phyloP scores from a whole-genome alignment of 179 eudicot species.

The Beta lomatogona region DNA sequence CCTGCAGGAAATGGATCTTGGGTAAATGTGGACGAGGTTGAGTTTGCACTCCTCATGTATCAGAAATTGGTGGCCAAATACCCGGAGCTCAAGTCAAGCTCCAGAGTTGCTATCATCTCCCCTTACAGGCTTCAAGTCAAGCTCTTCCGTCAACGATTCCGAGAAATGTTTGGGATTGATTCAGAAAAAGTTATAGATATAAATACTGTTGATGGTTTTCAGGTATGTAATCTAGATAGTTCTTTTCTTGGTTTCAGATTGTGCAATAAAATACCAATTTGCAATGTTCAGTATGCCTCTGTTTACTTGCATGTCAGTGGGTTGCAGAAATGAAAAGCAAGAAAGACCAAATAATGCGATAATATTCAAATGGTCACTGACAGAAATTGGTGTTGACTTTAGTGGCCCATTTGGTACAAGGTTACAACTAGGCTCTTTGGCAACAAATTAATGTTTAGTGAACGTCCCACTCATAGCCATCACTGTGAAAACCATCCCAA shows the following conservation, averaged over 20 bases:
- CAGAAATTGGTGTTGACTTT: not conserved
- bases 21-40: constrained; percentile 85
- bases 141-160: constrained; percentile 64
- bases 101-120: constrained; percentile 82
- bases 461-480: not conserved
- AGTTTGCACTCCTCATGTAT: constrained; percentile 79
- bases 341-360: not conserved
- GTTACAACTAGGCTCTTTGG: not conserved
- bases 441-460: not conserved
- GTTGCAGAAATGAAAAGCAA: not conserved
- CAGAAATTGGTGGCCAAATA: constrained; percentile 63
- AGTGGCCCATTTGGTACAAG: not conserved
- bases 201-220: constrained; percentile 95
- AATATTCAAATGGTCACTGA: not conserved
- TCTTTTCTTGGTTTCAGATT: not conserved
- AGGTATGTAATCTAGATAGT: constrained; percentile 41
- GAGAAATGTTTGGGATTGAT: constrained; percentile 63
- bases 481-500: not conserved
- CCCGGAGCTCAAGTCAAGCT: constrained; percentile 84
- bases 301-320: not conserved
- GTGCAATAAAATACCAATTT: not conserved
- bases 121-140: constrained; percentile 85
- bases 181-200: constrained; percentile 83
- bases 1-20: constrained; percentile 74
- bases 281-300: not conserved